Base-by-base conservation (phyloP, 1,284 basidiomycete genomes). In the Lentinula novae-zelandiae region DNA sequence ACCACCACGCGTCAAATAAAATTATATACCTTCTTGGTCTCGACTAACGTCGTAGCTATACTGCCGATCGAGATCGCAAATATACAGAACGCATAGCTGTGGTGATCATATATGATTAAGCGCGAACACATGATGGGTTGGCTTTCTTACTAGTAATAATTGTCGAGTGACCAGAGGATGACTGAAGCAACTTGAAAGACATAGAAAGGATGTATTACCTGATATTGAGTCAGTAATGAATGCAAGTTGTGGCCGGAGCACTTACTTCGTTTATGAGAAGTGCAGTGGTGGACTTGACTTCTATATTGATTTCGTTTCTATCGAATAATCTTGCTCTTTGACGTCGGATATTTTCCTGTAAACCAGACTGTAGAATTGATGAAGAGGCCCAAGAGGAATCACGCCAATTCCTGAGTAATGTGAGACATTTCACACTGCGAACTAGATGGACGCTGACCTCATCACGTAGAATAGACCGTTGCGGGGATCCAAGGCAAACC, bases 151-250 rank as follows among this genome's bases (percentile, higher is more conserved):
- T 97, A 98, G 72, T 92, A 96, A 70, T 98, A 96, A 70, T 98
- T 85, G 69, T 99, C 97, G 60, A 98, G 68, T 2, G 90, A 91
- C 97, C 97, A 99, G 9, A 99, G 78, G 27, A 93, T 77, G 67
- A 99, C 93, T 64, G 95, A 97, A 53, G 95, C 95, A 66, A 99
- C 90, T 82, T 99, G 97, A 73, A 99, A 99, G 60, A 99, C 91
- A 71, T 97, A 98, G 76, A 98, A 98, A 0, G 95, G 95, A 71
- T 98, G 95, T 38, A 98, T 89, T 56, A 95, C 83, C 90, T 92
- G 7, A n/a, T 27, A 13, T 31, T 2, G 15, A 2, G 36, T 52
- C 40, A 39, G 59, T 52, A 65, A 67, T 67, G 15, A 49, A 39
- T 7, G 20, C 12, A 33, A 61, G 57, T 44, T 27, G 42, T 17